Evolutionary conservation across 2,329 filamentous ascomycete genomes (phyloP).

Genomic region (Curvularia lunata): DNA sequence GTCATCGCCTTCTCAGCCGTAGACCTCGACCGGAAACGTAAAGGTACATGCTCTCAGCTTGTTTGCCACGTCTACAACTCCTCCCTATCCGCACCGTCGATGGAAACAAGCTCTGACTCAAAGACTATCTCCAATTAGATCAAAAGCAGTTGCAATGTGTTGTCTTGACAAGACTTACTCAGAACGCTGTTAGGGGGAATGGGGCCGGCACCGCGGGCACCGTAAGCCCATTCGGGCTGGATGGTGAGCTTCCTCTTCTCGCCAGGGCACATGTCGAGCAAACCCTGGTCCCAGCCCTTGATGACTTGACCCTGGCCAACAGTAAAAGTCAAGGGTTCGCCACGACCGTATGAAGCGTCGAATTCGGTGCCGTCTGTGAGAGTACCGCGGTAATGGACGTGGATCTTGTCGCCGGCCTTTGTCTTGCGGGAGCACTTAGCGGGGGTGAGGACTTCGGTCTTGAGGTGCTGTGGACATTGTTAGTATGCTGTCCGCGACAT

Average conservation of each 20-base stretch:
- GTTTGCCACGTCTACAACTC: conserved; percentile 41
- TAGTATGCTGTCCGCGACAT: conserved; percentile 13
- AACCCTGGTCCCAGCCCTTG: conserved; percentile 93
- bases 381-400: conserved; percentile 84
- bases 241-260: conserved; percentile 93
- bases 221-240: conserved; percentile 85
- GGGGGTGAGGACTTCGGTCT: conserved; percentile 76
- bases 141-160: not conserved
- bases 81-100: conserved; percentile 69
- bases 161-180: conserved; percentile 56
- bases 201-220: conserved; percentile 76
- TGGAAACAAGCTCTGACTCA: conserved; percentile 86
- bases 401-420: conserved; percentile 72
- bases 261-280: conserved; percentile 94
- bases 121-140: conserved; percentile 66
- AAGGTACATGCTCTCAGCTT: not conserved
- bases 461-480: conserved; percentile 61
- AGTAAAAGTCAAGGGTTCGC: conserved; percentile 76
- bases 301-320: conserved; percentile 88
- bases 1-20: not conserved
- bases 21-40: not conserved
- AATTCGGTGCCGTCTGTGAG: conserved; percentile 67
- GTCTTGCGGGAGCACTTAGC: conserved; percentile 82
- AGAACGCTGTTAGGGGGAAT: conserved; percentile 86
- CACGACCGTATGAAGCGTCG: conserved; percentile 72